Evolutionary conservation across 31 red algal species (phyloP).

Genomic region (Asparagopsis taxiformis): DNA sequence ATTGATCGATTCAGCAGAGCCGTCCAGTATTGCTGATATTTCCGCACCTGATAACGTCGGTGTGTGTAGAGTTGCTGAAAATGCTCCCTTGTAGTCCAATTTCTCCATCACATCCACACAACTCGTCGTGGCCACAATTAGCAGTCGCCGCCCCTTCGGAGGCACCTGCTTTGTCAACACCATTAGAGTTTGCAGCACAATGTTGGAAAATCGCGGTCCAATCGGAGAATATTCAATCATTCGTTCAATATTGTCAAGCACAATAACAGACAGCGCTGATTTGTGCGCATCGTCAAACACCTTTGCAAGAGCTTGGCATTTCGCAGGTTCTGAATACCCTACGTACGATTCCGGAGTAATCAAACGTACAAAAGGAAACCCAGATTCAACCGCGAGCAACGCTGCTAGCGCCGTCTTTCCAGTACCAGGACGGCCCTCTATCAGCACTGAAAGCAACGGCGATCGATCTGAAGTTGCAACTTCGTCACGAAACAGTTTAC

Average conservation of each 20-base stretch:
- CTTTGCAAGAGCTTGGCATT: constrained; percentile 91
- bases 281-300: constrained; percentile 99
- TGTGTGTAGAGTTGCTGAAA: constrained; percentile 85
- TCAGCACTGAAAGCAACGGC: constrained; percentile 91
- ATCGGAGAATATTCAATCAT: constrained; percentile 98
- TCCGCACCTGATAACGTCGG: constrained; percentile 40
- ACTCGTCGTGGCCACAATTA: constrained; percentile 91
- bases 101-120: constrained; percentile 74
- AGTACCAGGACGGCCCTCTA: constrained; percentile 92
- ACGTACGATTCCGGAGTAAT: constrained; percentile 93
- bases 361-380: constrained; percentile 97
- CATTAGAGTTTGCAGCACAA: constrained; percentile 92
- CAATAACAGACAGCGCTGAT: constrained; percentile 87
- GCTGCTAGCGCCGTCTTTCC: constrained; percentile 98
- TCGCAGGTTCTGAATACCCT: constrained; percentile 90
- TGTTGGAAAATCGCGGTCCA: constrained; percentile 94
- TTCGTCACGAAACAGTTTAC: constrained; percentile 88
- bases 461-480: constrained; percentile 80
- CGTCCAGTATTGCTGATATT: constrained; percentile 62
- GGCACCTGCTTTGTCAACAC: constrained; percentile 92
- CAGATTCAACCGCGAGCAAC: constrained; percentile 90
- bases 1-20: constrained; percentile 64
- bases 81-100: constrained; percentile 75
- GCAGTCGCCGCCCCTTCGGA: constrained; percentile 80
- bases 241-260: constrained; percentile 97